phyloP scores from a whole-genome alignment of 2,329 filamentous ascomycete genomes.

The Aspergillus ruber region DNA sequence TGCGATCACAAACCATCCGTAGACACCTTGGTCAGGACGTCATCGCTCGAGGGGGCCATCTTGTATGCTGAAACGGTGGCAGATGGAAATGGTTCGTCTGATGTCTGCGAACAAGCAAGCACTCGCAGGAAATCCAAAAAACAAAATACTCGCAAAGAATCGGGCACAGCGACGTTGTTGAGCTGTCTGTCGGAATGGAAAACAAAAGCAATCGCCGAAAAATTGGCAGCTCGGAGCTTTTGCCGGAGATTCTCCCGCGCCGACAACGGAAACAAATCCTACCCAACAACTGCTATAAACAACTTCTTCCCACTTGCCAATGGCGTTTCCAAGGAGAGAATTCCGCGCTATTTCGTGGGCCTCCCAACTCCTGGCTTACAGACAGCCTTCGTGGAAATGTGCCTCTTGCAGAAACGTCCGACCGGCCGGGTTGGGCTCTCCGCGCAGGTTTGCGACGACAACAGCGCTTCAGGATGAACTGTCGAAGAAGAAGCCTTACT shows the following conservation, averaged over 20 bases:
- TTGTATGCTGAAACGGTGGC: neutral
- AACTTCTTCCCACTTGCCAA: conserved; percentile 8
- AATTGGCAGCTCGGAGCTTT: conserved; percentile 21
- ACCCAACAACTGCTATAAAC: neutral
- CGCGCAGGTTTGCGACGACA: conserved; percentile 25
- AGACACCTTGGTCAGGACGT: conserved; percentile 35
- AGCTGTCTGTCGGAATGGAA: neutral
- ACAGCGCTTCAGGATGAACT: conserved; percentile 9
- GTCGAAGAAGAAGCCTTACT: conserved; percentile 67
- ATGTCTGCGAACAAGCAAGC: neutral
- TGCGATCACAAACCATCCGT: conserved; percentile 30
- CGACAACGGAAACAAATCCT: conserved; percentile 16
- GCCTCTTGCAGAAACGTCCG: conserved; percentile 19
- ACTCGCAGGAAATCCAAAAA: neutral
- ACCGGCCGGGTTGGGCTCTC: conserved; percentile 11
- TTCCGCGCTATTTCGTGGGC: conserved; percentile 27
- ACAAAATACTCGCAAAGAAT: neutral
- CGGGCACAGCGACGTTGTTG: too few relatives aligned
- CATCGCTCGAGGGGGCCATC: conserved; percentile 29
- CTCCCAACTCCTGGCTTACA: conserved; percentile 17
- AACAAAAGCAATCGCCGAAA: neutral
- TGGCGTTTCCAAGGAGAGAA: conserved; percentile 22
- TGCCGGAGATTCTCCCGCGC: conserved; percentile 24
- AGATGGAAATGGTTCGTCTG: neutral
- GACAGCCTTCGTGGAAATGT: conserved; percentile 24